phyloP scores from a whole-genome alignment of 805 yeast genomes.

The Pichia gijzeniarum region DNA sequence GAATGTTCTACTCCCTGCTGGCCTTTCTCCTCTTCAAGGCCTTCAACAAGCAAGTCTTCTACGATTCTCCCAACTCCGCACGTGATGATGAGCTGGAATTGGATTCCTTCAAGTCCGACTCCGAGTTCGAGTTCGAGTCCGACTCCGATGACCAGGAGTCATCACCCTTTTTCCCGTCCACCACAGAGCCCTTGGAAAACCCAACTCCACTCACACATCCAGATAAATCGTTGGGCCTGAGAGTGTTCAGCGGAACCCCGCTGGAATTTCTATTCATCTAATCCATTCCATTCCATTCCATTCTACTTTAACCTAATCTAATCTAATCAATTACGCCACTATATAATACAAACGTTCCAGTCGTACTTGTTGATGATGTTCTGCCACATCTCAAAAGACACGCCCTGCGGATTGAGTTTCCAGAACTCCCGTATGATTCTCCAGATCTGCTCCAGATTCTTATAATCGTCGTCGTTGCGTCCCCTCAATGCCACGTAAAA shows the following conservation, averaged over 20 bases:
- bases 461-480: conserved; percentile 4
- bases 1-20: conserved; percentile 45
- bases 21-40: conserved; percentile 35
- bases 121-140: too few relatives aligned
- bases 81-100: too few relatives aligned
- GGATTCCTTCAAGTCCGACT: too few relatives aligned
- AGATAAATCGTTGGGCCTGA: background rate
- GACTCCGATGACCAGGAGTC: too few relatives aligned
- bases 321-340: background rate
- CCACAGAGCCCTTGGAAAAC: too few relatives aligned
- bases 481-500: conserved; percentile 14
- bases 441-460: conserved; percentile 18
- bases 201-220: too few relatives aligned
- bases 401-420: conserved; percentile 21
- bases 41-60: background rate
- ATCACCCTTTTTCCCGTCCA: too few relatives aligned
- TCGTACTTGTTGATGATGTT: conserved; percentile 20
- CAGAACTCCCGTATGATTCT: conserved; percentile 21
- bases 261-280: background rate
- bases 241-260: background rate
- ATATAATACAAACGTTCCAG: conserved; percentile 21
- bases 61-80: background rate
- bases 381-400: conserved; percentile 20
- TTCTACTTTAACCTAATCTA: background rate
- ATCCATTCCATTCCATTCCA: background rate